Percentiles rank a stretch among this genome's conserved stretches.
Conservation (phyloP, 441 rosid species). For the Arabidopsis hybrid region DNA sequence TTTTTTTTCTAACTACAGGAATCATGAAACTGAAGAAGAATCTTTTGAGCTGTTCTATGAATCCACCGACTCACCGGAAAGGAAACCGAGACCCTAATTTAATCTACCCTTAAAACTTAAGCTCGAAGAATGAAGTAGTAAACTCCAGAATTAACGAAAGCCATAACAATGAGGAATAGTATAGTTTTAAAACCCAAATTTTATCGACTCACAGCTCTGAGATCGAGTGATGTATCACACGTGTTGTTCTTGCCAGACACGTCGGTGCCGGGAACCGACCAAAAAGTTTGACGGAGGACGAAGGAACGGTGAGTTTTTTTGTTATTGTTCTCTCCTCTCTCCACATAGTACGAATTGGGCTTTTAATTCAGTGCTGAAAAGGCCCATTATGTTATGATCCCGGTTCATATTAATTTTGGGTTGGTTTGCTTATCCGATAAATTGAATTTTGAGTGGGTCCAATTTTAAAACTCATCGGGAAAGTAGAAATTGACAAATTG, state of each 20-base stretch:
- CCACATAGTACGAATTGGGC: not conserved
- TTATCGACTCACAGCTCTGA: conserved; percentile 28
- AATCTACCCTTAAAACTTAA: not conserved
- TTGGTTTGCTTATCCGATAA: not conserved
- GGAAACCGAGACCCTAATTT: conserved; percentile 1
- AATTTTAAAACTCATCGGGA: not conserved
- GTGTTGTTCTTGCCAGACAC: conserved; percentile 19
- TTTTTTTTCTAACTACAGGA: not conserved
- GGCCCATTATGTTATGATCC: conserved; percentile 15
- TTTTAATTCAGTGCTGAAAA: not conserved
- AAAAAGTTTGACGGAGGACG: conserved; percentile 17
- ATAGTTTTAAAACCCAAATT: not conserved
- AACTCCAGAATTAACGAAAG: not conserved
- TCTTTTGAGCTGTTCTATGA: not conserved
- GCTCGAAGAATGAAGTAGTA: conserved; percentile 12
- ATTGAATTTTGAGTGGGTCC: too few species aligned
- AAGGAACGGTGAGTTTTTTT: not conserved
- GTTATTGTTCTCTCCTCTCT: not conserved
- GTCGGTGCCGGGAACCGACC: conserved; percentile 21
- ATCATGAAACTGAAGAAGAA: conserved; percentile 6
- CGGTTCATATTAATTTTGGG: not conserved
- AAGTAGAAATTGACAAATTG: not conserved
- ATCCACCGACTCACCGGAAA: not conserved
- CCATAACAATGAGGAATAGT: not conserved
- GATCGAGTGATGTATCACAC: conserved; percentile 14